These are phyloP conservation scores for Lactifluus pinguis DNA, from an alignment of 768 basidiomycete genomes.

Conservation along the genomic window DNA sequence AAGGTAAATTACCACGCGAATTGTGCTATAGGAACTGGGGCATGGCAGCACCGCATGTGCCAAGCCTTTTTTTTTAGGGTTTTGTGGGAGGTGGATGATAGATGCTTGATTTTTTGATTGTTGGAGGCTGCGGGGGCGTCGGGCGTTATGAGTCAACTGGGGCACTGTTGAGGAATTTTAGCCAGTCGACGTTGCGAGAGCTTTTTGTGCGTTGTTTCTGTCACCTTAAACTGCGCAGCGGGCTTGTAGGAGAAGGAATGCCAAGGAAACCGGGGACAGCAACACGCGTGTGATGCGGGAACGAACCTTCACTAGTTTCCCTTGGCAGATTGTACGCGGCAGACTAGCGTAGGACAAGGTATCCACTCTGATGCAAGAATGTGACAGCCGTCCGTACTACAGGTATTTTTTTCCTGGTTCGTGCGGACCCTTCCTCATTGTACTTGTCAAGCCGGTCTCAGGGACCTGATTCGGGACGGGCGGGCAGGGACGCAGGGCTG, in stretches of 20 bases:
- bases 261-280: not conserved
- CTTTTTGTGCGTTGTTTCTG: not conserved
- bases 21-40: no score
- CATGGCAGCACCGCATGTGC: no score
- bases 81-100: not conserved
- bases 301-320: not conserved
- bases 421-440: not conserved
- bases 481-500: no score
- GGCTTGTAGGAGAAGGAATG: not conserved
- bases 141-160: not conserved
- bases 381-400: not conserved
- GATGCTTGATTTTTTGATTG: not conserved
- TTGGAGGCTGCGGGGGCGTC: no score
- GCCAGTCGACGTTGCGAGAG: not conserved
- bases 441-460: no score
- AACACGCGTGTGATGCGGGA: not conserved
- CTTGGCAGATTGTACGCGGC: not conserved
- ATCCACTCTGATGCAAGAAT: not conserved
- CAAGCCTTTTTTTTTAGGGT: no score
- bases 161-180: not conserved
- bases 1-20: no score
- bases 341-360: not conserved
- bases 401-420: no score
- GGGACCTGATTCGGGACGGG: no score
- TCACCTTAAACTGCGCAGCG: not conserved